Evolutionary conservation across 257 asterid genomes (phyloP), one percentile per base, ranked within the genome.

Genomic region (Ehretia macrophylla): DNA sequence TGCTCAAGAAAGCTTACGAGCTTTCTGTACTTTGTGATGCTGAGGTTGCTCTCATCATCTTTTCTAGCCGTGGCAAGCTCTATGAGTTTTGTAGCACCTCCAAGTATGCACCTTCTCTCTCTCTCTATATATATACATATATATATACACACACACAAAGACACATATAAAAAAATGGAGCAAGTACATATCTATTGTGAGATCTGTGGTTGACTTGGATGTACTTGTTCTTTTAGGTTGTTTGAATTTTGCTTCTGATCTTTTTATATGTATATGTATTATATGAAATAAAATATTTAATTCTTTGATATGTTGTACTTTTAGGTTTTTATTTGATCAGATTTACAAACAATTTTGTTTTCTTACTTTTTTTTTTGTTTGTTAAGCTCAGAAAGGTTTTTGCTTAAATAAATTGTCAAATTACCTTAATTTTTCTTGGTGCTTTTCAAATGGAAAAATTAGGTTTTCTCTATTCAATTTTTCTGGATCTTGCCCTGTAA

Each of bases 51-150:
- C 96, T 88, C 17, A 78, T 88, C 55, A 67, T 88, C 76, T 88
- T 88, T 88, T 88, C 96, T 14, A 88, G 81, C 75, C 85, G 96
- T n/a, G 96, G 96, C 47, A 88, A 88, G 83, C 96, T 88, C 69
- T 88, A 88, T 40, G 96, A 88, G 65, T 88, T 88, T 68, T 87
- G 95, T 78, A 88, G 96, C 75, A 60, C 82, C 51, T 79, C 88
- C 79, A 83, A 88, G 96, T 87, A 84, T 16, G 5, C 14, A 0
- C 56, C 62, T 53, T 45, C 62, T 51, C 42, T 38, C 59, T 57
- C 40, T 12, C 4, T 20, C 23, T 16, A 14, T 32, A 42, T 21
- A 35, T 38, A 59, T 59, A 14, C 44, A 38, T 38, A 38, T 38
- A 38, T 38, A 11, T 38, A 38, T 38, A 11, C 11, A 38, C 11